Evolutionary conservation across 2,329 filamentous ascomycete genomes (phyloP).

Genomic region (Exserohilum rostratum): DNA sequence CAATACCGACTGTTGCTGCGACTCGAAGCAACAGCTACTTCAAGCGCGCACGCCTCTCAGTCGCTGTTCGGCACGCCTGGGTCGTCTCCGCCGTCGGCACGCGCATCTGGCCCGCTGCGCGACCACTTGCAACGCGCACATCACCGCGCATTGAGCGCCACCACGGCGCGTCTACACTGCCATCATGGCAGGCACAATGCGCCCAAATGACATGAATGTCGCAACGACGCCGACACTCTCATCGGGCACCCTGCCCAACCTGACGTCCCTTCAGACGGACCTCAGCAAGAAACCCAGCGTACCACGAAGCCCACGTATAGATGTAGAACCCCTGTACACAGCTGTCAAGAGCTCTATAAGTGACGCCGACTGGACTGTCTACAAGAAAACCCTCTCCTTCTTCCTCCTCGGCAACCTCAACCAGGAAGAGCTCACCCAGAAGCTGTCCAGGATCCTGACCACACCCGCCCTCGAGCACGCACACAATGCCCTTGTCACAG

Average conservation of each 20-base stretch:
- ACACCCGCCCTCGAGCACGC: slow-evolving; percentile 62
- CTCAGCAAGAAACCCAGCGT: slow-evolving; percentile 54
- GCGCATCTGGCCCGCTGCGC: slow-evolving; percentile 12
- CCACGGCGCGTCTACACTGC: slow-evolving; percentile 13
- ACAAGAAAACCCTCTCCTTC: slow-evolving; percentile 63
- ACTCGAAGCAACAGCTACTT: slow-evolving; percentile 10
- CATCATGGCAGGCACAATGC: slow-evolving; percentile 48
- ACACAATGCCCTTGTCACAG: slow-evolving; percentile 67
- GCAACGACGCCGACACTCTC: slow-evolving; percentile 44
- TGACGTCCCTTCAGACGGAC: slow-evolving; percentile 50
- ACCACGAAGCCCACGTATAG: slow-evolving; percentile 63
- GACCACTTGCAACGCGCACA: slow-evolving; percentile 12
- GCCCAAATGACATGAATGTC: slow-evolving; percentile 46
- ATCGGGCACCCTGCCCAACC: slow-evolving; percentile 41
- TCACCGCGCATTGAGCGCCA: slow-evolving; percentile 19
- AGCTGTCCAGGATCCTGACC: slow-evolving; percentile 62
- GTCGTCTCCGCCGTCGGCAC: slow-evolving; percentile 13
- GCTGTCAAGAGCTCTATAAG: slow-evolving; percentile 65
- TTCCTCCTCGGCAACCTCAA: slow-evolving; percentile 67
- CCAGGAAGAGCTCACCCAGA: slow-evolving; percentile 64
- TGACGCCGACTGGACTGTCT: slow-evolving; percentile 62
- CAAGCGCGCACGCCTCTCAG: slow-evolving; percentile 8
- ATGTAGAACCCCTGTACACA: slow-evolving; percentile 67
- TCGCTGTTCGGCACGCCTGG: slow-evolving; percentile 6
- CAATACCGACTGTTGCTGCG: slow-evolving; percentile 20